Conservation (phyloP, 2,329 filamentous ascomycete genomes). For the Colletotrichum navitas region DNA sequence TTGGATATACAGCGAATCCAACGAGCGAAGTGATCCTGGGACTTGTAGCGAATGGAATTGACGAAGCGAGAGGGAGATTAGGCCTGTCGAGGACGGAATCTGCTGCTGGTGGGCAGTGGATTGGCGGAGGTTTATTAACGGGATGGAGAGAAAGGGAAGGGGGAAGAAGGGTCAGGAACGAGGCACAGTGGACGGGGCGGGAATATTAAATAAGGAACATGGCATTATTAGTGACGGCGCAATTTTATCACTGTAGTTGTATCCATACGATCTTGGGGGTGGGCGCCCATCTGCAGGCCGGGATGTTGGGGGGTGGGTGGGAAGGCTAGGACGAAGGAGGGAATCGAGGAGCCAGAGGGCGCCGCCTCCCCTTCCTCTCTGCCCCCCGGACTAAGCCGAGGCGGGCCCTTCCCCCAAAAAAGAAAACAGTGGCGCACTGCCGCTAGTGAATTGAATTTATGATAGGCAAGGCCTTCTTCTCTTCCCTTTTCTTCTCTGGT, state of each 20-base stretch:
- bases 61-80: slow-evolving; percentile 29
- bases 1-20: slow-evolving; percentile 17
- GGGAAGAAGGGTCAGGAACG: background rate
- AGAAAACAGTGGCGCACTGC: slow-evolving; percentile 36
- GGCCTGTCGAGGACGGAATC: slow-evolving; percentile 21
- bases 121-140: slow-evolving; percentile 38
- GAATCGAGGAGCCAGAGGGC: slow-evolving; percentile 27
- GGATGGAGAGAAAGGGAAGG: slow-evolving; percentile 23
- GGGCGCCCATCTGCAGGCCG: slow-evolving; percentile 10
- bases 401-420: background rate
- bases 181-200: background rate
- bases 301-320: slow-evolving; percentile 19
- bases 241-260: slow-evolving; percentile 41
- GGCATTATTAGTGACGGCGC: slow-evolving; percentile 27
- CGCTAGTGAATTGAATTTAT: slow-evolving; percentile 33
- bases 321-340: slow-evolving; percentile 30
- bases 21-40: slow-evolving; percentile 32
- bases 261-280: slow-evolving; percentile 34
- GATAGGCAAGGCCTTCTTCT: slow-evolving; percentile 5
- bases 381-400: slow-evolving; percentile 32
- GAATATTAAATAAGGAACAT: slow-evolving; percentile 36
- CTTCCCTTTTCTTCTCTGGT: slow-evolving; percentile 14
- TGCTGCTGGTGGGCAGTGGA: slow-evolving; percentile 33
- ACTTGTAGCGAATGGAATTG: slow-evolving; percentile 38
- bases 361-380: background rate